Percentiles rank a stretch among this genome's conserved stretches.
These are phyloP conservation scores for Taphrina deformans DNA, from an alignment of 1,139 yeast genomes.

Conservation along the genomic window DNA sequence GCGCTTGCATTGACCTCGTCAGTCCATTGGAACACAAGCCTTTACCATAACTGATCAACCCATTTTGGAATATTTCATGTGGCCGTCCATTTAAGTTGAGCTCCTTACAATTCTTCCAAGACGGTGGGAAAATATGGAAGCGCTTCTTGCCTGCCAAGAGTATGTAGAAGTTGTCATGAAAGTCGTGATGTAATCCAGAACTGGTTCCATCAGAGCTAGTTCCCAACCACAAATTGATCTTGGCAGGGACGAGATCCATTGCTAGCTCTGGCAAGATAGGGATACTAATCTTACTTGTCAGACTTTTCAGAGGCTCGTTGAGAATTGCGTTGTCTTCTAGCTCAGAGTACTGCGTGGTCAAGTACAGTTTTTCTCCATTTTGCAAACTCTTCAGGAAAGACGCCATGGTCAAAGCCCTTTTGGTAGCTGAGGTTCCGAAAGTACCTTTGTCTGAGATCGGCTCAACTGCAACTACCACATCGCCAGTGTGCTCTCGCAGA, in stretches of 20 bases:
- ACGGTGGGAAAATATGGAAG: slow-evolving; percentile 29
- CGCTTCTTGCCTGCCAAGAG: slow-evolving; percentile 30
- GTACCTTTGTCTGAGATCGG: slow-evolving; percentile 25
- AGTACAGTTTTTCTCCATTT: slow-evolving; percentile 26
- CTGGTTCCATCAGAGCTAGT: slow-evolving; percentile 17
- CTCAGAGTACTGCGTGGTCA: slow-evolving; percentile 34
- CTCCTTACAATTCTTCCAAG: neutral
- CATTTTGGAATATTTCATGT: slow-evolving; percentile 19
- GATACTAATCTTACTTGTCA: neutral
- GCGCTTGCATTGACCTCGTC: slow-evolving; percentile 13
- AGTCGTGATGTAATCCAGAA: slow-evolving; percentile 35
- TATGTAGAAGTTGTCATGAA: slow-evolving; percentile 35
- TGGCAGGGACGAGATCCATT: slow-evolving; percentile 24
- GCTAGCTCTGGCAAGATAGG: slow-evolving; percentile 21
- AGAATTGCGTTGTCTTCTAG: slow-evolving; percentile 22
- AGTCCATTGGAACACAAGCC: slow-evolving; percentile 29
- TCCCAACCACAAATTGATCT: slow-evolving; percentile 35
- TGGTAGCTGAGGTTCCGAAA: slow-evolving; percentile 33
- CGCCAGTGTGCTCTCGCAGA: slow-evolving; percentile 17
- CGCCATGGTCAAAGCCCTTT: slow-evolving; percentile 19
- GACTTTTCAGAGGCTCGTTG: slow-evolving; percentile 11
- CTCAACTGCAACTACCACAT: slow-evolving; percentile 19
- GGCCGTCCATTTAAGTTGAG: slow-evolving; percentile 23
- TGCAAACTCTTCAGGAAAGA: slow-evolving; percentile 16
- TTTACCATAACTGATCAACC: slow-evolving; percentile 24